Conservation (phyloP, 2,329 filamentous ascomycete species). For the Shiraia bambusicola region DNA sequence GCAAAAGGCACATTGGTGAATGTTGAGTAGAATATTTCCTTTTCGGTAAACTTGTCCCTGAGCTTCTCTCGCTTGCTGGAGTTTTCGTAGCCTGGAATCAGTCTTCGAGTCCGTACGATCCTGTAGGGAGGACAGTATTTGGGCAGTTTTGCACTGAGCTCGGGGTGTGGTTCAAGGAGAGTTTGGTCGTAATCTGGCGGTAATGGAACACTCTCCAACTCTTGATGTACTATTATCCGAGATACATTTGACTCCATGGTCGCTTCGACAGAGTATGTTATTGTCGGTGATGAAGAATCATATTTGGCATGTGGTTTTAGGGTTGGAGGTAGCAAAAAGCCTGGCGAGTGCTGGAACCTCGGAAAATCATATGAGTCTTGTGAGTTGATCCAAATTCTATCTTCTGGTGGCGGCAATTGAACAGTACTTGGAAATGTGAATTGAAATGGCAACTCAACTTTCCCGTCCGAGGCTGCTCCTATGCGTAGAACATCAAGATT, state of each 20-base stretch:
- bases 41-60: slow-evolving; percentile 22
- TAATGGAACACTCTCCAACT: slow-evolving; percentile 8
- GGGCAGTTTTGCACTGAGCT: slow-evolving; percentile 14
- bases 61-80: slow-evolving; percentile 21
- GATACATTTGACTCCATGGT: slow-evolving; percentile 9
- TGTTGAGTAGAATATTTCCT: slow-evolving; percentile 24
- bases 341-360: slow-evolving; percentile 29
- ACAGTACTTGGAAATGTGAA: slow-evolving; percentile 27
- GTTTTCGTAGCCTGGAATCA: slow-evolving; percentile 21
- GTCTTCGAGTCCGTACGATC: slow-evolving; percentile 26
- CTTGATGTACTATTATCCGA: not conserved
- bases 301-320: slow-evolving; percentile 5
- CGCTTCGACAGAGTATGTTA: slow-evolving; percentile 23
- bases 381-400: slow-evolving; percentile 14
- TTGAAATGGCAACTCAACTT: slow-evolving; percentile 29
- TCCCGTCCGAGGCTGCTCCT: slow-evolving; percentile 20
- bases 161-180: slow-evolving; percentile 18
- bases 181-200: slow-evolving; percentile 18
- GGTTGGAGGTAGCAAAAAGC: slow-evolving; percentile 21
- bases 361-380: slow-evolving; percentile 23
- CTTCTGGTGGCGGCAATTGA: slow-evolving; percentile 14
- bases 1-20: slow-evolving; percentile 24
- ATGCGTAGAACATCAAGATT: slow-evolving; percentile 25
- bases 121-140: slow-evolving; percentile 22
- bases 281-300: slow-evolving; percentile 4